These are phyloP conservation scores for Arthrobotrys musiformis DNA, from an alignment of 2,329 filamentous ascomycete species.

Conservation along the genomic window DNA sequence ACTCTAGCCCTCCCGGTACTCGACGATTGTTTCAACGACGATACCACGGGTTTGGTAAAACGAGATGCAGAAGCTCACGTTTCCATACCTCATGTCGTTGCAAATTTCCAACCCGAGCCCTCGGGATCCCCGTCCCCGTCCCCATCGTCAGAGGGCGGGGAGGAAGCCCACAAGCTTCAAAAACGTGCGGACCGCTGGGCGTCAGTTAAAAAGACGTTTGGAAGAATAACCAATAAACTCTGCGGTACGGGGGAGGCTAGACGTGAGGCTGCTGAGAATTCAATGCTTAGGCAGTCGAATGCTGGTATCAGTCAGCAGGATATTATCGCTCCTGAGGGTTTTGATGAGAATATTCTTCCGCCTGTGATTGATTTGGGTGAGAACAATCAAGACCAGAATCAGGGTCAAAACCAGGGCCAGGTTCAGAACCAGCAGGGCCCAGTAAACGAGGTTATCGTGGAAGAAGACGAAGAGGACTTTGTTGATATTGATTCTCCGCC, in stretches of 20 bases:
- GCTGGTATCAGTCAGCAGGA: conserved; percentile 16
- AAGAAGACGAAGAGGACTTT: neutral
- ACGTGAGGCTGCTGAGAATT: neutral
- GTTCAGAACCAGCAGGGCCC: neutral
- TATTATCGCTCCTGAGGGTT: conserved; percentile 10
- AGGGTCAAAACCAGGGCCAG: neutral
- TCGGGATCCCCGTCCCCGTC: neutral
- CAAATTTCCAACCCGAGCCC: conserved; percentile 1
- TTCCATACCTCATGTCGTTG: conserved; percentile 5
- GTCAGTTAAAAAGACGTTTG: neutral
- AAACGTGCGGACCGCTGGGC: neutral
- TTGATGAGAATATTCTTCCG: neutral
- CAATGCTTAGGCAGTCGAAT: neutral
- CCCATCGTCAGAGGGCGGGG: neutral
- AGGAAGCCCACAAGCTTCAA: neutral
- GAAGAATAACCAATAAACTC: neutral
- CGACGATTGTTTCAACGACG: conserved; percentile 25
- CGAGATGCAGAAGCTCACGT: conserved; percentile 29
- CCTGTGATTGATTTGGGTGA: neutral
- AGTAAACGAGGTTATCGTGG: neutral
- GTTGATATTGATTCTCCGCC: neutral
- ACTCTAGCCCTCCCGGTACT: conserved; percentile 17
- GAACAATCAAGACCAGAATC: neutral
- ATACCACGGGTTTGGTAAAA: conserved; percentile 18
- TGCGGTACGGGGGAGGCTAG: neutral